Conservation (phyloP, 176 grass and related monocot genomes). For the Cymbopogon citratus region DNA sequence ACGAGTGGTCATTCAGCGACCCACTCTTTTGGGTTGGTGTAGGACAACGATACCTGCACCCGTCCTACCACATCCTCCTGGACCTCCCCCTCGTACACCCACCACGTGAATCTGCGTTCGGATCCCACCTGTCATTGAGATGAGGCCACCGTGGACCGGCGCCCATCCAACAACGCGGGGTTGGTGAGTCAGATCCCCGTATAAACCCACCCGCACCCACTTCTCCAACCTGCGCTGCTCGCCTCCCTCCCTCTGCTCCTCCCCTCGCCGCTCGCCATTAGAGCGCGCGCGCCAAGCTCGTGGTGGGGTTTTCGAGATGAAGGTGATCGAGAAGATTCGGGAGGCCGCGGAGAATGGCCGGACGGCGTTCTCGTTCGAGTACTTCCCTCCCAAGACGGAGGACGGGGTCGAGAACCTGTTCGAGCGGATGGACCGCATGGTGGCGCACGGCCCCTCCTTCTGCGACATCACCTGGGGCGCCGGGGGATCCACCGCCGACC, state of each 20-base stretch:
- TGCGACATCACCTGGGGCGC: constrained; percentile 98
- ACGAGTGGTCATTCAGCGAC: constrained; percentile 15
- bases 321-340: constrained; percentile 82
- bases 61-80: neutral
- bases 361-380: constrained; percentile 90
- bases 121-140: neutral
- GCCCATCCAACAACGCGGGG: neutral
- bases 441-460: constrained; percentile 70
- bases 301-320: constrained; percentile 41
- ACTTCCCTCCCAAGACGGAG: constrained; percentile 79
- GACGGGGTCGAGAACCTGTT: constrained; percentile 92
- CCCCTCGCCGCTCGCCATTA: constrained; percentile 1
- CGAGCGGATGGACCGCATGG: constrained; percentile 92
- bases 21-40: constrained; percentile 33
- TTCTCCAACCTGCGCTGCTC: neutral
- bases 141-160: neutral
- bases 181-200: constrained; percentile 42
- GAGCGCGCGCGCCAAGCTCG: constrained; percentile 12
- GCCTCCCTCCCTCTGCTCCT: neutral
- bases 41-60: constrained; percentile 32
- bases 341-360: constrained; percentile 45
- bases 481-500: constrained; percentile 82
- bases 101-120: rapidly evolving
- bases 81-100: neutral
- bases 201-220: constrained; percentile 35